phyloP scores from a whole-genome alignment of 148 eudicot genomes.

The Rhododendron williamsianum region DNA sequence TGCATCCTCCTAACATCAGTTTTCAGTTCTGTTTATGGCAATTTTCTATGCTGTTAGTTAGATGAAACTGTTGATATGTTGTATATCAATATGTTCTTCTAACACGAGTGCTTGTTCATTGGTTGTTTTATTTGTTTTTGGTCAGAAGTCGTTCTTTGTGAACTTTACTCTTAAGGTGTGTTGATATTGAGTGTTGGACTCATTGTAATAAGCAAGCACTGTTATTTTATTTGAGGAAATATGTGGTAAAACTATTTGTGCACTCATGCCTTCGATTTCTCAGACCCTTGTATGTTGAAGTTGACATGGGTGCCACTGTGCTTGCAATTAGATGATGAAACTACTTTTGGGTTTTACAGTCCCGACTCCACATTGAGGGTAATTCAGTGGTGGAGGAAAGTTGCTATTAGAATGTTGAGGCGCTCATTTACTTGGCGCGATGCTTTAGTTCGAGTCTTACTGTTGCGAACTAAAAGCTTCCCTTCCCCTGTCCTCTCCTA shows the following conservation, averaged over 20 bases:
- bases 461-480: neutral
- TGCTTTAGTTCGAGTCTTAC: neutral
- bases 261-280: neutral
- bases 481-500: neutral
- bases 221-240: neutral
- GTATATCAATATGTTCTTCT: neutral
- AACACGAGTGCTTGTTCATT: neutral
- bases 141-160: neutral
- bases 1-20: neutral
- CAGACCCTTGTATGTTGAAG: neutral
- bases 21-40: neutral
- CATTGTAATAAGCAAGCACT: neutral
- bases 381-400: neutral
- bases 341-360: neutral
- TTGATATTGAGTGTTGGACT: neutral
- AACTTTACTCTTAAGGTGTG: neutral
- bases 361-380: neutral
- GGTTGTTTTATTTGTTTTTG: neutral
- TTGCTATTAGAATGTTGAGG: neutral
- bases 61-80: constrained; percentile 7
- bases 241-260: neutral
- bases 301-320: neutral
- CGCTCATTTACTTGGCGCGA: neutral
- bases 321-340: neutral
- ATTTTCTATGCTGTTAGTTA: neutral